Evolutionary conservation across 2,329 filamentous ascomycete species (phyloP).

Genomic region (Microdochium bolleyi): DNA sequence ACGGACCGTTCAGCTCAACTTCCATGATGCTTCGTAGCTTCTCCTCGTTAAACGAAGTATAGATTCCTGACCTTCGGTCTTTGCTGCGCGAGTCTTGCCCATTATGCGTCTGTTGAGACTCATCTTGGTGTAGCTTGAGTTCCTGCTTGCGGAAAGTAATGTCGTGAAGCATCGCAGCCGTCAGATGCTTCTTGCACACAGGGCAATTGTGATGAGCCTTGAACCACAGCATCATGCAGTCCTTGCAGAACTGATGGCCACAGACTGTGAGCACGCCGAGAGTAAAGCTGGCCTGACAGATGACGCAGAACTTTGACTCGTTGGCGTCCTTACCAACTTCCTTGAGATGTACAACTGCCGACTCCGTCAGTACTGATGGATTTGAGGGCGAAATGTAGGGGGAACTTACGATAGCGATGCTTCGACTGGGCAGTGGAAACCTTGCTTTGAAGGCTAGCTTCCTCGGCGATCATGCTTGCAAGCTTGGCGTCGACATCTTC

Average conservation of each 20-base stretch:
- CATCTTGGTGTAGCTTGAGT: slow-evolving; percentile 58
- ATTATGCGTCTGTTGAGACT: slow-evolving; percentile 12
- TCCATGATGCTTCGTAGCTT: slow-evolving; percentile 75
- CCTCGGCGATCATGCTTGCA: slow-evolving; percentile 32
- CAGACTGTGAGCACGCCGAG: slow-evolving; percentile 79
- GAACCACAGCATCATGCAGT: slow-evolving; percentile 79
- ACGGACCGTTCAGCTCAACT: slow-evolving; percentile 63
- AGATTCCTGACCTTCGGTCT: slow-evolving; percentile 48
- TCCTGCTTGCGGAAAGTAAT: slow-evolving; percentile 77
- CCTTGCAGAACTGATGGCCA: slow-evolving; percentile 86
- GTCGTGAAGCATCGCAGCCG: slow-evolving; percentile 64
- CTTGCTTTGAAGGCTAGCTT: slow-evolving; percentile 45
- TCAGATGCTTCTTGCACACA: slow-evolving; percentile 68
- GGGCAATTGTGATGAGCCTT: slow-evolving; percentile 68
- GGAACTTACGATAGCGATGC: slow-evolving; percentile 57
- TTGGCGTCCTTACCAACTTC: slow-evolving; percentile 53
- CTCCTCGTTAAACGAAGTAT: slow-evolving; percentile 64
- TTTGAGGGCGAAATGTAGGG: background rate
- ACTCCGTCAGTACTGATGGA: slow-evolving; percentile 8
- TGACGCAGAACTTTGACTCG: slow-evolving; percentile 68
- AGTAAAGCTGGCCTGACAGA: slow-evolving; percentile 72
- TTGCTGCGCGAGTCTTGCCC: slow-evolving; percentile 3
- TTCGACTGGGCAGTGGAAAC: slow-evolving; percentile 62
- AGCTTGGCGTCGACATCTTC: slow-evolving; percentile 25
- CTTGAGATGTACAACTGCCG: slow-evolving; percentile 43